phyloP scores from a whole-genome alignment of 257 asterid genomes.

The Solanum commersonii region DNA sequence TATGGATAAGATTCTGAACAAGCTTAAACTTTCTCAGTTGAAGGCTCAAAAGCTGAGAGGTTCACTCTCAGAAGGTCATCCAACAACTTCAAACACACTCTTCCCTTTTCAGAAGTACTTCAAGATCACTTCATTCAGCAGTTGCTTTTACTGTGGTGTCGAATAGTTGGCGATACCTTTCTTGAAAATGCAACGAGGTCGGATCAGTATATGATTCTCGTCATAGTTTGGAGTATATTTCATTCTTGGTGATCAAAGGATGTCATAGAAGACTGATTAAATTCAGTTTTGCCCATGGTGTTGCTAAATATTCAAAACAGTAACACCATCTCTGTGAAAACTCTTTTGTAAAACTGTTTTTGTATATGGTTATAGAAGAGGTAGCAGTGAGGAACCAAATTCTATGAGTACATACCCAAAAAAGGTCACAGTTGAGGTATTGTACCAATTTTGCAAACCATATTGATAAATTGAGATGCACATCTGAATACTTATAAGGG shows the following conservation, averaged over 20 bases:
- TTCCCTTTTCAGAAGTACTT: constrained; percentile 12
- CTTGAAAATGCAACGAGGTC: neutral
- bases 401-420: neutral
- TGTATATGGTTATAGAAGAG: neutral
- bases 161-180: neutral
- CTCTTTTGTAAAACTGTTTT: neutral
- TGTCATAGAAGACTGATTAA: neutral
- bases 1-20: constrained; percentile 48
- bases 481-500: neutral
- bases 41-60: constrained; percentile 47
- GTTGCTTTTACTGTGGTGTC: constrained; percentile 23
- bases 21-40: constrained; percentile 30
- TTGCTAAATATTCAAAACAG: neutral
- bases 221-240: neutral
- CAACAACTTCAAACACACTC: constrained; percentile 3
- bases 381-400: neutral
- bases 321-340: neutral
- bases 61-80: constrained; percentile 8
- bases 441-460: neutral
- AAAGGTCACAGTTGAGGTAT: neutral
- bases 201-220: neutral
- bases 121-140: constrained; percentile 20
- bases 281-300: neutral
- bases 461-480: neutral
- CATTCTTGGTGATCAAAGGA: neutral